Conservation (phyloP, 2,329 filamentous ascomycete genomes). For the Penicillium sp. region DNA sequence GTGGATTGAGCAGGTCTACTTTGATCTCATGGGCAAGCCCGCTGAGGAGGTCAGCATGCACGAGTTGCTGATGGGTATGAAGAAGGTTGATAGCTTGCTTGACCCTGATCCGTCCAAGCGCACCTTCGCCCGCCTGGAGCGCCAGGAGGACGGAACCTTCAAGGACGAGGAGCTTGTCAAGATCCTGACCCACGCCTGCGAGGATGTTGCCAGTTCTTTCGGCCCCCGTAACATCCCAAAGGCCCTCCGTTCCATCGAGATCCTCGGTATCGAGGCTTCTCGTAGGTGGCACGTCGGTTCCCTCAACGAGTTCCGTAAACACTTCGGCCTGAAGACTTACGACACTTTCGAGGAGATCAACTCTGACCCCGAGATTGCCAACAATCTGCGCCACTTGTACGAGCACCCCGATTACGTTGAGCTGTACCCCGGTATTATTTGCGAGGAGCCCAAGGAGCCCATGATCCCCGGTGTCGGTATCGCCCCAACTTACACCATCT, state of each 20-base stretch:
- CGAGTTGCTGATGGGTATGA: slow-evolving; percentile 68
- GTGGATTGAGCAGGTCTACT: slow-evolving; percentile 77
- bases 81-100: slow-evolving; percentile 66
- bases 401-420: slow-evolving; percentile 81
- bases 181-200: slow-evolving; percentile 71
- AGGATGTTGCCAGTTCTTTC: slow-evolving; percentile 70
- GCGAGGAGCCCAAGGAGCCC: slow-evolving; percentile 75
- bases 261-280: slow-evolving; percentile 78
- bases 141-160: slow-evolving; percentile 71
- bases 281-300: slow-evolving; percentile 78
- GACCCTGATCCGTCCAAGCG: slow-evolving; percentile 72
- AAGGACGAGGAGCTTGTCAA: slow-evolving; percentile 77
- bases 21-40: slow-evolving; percentile 66
- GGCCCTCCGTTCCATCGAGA: slow-evolving; percentile 76
- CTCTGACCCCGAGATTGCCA: slow-evolving; percentile 72
- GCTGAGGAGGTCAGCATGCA: slow-evolving; percentile 61
- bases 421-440: slow-evolving; percentile 78
- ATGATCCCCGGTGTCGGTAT: slow-evolving; percentile 78
- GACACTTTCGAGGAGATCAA: slow-evolving; percentile 85
- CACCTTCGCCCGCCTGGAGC: slow-evolving; percentile 69
- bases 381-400: slow-evolving; percentile 66
- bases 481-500: slow-evolving; percentile 76
- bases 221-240: slow-evolving; percentile 76
- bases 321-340: slow-evolving; percentile 78
- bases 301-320: slow-evolving; percentile 83